Percentiles rank a stretch among this genome's conserved stretches.
Evolutionary conservation across 2,329 filamentous ascomycete species (phyloP).

Genomic region (Diaporthe nobilis): DNA sequence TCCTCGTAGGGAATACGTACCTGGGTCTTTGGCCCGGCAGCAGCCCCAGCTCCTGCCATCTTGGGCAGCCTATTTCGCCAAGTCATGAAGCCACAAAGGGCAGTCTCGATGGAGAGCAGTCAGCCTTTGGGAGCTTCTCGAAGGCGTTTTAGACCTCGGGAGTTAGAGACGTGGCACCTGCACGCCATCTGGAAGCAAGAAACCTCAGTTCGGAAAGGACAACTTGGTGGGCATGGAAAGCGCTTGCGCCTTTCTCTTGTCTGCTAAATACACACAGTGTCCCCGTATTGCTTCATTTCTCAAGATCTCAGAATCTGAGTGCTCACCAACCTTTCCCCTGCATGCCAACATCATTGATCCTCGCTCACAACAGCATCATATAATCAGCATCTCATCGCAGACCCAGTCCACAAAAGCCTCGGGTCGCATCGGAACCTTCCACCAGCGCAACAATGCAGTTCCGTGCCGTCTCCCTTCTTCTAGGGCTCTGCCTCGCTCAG

Average conservation of each 20-base stretch:
- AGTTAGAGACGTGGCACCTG: neutral
- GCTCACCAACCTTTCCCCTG: neutral
- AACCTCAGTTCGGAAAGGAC: neutral
- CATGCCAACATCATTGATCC: neutral
- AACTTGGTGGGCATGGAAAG: neutral
- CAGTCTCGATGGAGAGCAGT: neutral
- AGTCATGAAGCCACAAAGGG: neutral
- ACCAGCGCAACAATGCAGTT: neutral
- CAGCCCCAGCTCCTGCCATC: neutral
- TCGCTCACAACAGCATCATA: neutral
- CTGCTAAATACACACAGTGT: neutral
- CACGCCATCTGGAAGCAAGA: neutral
- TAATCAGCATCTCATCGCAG: neutral
- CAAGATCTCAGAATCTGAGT: neutral
- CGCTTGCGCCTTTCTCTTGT: neutral
- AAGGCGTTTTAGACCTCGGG: too few relatives aligned
- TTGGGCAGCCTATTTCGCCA: too few relatives aligned
- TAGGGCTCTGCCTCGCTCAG: neutral
- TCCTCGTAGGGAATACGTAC: too few relatives aligned
- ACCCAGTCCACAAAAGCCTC: neutral
- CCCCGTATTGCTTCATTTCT: neutral
- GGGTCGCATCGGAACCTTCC: neutral
- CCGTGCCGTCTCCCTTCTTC: neutral
- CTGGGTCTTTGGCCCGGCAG: too few relatives aligned
- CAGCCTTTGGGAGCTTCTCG: neutral